These are phyloP conservation scores for Podaxis rugospora DNA, from an alignment of 768 basidiomycete genomes.

Conservation along the genomic window DNA sequence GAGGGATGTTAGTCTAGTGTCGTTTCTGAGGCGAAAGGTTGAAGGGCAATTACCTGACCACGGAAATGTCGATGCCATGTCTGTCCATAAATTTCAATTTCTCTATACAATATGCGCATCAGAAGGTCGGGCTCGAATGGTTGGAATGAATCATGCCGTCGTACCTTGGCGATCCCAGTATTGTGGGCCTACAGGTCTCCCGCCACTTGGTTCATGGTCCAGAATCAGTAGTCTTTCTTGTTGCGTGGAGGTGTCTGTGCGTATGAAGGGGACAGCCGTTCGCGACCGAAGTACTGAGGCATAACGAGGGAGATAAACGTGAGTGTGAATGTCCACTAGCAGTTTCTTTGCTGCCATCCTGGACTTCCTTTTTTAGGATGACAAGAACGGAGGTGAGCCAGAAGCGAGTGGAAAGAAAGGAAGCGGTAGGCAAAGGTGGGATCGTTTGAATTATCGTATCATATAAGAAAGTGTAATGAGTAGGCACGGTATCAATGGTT, in stretches of 20 bases:
- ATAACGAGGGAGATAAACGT: constrained; percentile 81
- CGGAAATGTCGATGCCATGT: constrained; percentile 75
- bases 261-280: constrained; percentile 61
- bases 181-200: constrained; percentile 78
- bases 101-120: constrained; percentile 25
- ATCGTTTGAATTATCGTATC: neutral
- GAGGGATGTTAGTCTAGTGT: neutral
- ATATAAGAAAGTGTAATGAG: neutral
- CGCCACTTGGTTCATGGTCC: constrained; percentile 74
- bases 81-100: constrained; percentile 84
- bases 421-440: neutral
- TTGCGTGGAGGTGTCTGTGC: constrained; percentile 38
- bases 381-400: no score
- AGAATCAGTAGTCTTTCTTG: constrained; percentile 72
- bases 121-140: neutral
- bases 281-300: constrained; percentile 64
- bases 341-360: constrained; percentile 26
- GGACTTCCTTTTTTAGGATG: no score
- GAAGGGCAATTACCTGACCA: constrained; percentile 53
- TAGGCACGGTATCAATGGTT: neutral
- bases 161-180: constrained; percentile 63
- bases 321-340: constrained; percentile 81
- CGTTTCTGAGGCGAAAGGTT: neutral
- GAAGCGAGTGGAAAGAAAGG: neutral
- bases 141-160: neutral